These are phyloP conservation scores for Pseudocercospora pini-densiflorae DNA, from an alignment of 2,329 filamentous ascomycete genomes.

Conservation along the genomic window DNA sequence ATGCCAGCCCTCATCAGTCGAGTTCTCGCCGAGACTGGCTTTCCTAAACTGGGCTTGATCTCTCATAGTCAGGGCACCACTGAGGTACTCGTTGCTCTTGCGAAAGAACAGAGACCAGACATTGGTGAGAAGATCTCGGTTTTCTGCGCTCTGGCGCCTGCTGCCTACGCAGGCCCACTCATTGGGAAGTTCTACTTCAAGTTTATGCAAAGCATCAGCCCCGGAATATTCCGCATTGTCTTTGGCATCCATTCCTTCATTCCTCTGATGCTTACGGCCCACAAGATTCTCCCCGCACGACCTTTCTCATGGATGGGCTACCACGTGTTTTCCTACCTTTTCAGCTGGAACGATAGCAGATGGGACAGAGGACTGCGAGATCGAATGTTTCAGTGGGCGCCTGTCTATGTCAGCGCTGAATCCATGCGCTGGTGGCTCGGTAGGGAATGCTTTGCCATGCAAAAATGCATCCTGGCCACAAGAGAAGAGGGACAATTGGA, in stretches of 20 bases:
- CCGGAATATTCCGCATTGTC: conserved; percentile 74
- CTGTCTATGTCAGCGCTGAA: conserved; percentile 87
- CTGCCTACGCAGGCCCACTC: conserved; percentile 84
- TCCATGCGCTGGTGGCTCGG: conserved; percentile 97
- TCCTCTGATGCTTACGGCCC: conserved; percentile 89
- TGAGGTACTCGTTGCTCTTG: conserved; percentile 82
- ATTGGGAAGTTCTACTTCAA: conserved; percentile 90
- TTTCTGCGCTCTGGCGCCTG: conserved; percentile 89
- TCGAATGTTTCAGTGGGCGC: conserved; percentile 90
- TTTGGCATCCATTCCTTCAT: conserved; percentile 96
- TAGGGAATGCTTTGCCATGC: conserved; percentile 78
- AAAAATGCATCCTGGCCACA: conserved; percentile 86
- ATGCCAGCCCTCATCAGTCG: conserved; percentile 79
- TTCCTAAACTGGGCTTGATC: conserved; percentile 79
- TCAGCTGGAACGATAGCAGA: conserved; percentile 80
- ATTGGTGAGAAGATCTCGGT: conserved; percentile 82
- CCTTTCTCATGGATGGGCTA: conserved; percentile 86
- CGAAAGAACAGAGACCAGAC: conserved; percentile 87
- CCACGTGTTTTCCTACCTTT: conserved; percentile 85
- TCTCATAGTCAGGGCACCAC: conserved; percentile 93
- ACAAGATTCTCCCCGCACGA: conserved; percentile 64
- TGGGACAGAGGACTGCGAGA: conserved; percentile 82
- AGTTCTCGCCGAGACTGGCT: conserved; percentile 81
- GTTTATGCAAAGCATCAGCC: conserved; percentile 82
- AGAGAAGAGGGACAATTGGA: conserved; percentile 70